Evolutionary conservation across 1,284 basidiomycete species (phyloP).

Genomic region (Leccinum subrobustum): DNA sequence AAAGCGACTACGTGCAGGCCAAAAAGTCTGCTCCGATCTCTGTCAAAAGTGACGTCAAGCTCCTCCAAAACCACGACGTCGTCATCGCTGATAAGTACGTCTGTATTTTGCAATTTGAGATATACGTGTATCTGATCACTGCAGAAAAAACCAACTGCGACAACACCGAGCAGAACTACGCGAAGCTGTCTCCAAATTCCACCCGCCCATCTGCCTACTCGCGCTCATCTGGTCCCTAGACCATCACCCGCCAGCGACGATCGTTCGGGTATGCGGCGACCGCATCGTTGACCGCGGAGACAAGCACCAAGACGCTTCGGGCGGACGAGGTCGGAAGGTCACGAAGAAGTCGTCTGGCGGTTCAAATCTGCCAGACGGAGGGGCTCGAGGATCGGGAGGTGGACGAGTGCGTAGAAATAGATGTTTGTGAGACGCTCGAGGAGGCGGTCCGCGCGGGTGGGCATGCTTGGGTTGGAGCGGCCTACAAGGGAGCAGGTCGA

Average conservation of each 20-base stretch:
- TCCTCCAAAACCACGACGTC: slow-evolving; percentile 66
- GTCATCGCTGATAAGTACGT: slow-evolving; percentile 89
- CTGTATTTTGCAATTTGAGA: not conserved
- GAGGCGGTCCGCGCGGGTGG: slow-evolving; percentile 58
- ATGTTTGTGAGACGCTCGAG: slow-evolving; percentile 54
- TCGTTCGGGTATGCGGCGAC: slow-evolving; percentile 76
- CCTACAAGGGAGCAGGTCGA: slow-evolving; percentile 59
- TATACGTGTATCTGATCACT: not conserved
- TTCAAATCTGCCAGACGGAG: slow-evolving; percentile 68
- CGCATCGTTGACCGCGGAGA: slow-evolving; percentile 74
- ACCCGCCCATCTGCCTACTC: slow-evolving; percentile 65
- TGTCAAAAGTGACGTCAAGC: slow-evolving; percentile 67
- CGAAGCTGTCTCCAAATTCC: slow-evolving; percentile 43
- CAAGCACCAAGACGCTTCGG: slow-evolving; percentile 78
- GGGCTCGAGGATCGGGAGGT: slow-evolving; percentile 66
- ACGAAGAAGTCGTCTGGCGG: slow-evolving; percentile 76
- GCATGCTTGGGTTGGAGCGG: slow-evolving; percentile 46
- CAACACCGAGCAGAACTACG: slow-evolving; percentile 76
- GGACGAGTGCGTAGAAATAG: slow-evolving; percentile 67
- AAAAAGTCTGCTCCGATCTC: slow-evolving; percentile 83
- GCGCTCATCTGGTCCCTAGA: slow-evolving; percentile 78
- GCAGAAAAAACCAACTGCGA: slow-evolving; percentile 83
- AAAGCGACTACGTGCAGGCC: slow-evolving; percentile 85
- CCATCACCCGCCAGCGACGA: slow-evolving; percentile 45
- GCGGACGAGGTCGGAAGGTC: slow-evolving; percentile 49